Conservation (phyloP, 805 yeast genomes). For the baker's yeast (Saccharomyces cerevisiae) region DNA sequence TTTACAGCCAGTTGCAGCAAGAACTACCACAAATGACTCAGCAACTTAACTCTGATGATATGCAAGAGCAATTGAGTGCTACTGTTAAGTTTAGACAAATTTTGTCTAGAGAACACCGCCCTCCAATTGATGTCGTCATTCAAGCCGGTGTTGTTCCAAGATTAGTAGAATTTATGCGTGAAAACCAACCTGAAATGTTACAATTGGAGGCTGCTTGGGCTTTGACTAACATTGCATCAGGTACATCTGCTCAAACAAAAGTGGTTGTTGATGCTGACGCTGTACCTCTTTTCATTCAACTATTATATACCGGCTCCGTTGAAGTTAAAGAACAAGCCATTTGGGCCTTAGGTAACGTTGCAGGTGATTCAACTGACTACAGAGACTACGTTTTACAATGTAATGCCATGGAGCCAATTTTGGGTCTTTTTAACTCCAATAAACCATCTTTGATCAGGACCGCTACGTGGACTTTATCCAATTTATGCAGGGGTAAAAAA, state of each 20-base stretch:
- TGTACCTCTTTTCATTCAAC: conserved; percentile 79
- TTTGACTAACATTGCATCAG: conserved; percentile 95
- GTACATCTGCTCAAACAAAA: conserved; percentile 79
- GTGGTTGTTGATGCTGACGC: conserved; percentile 91
- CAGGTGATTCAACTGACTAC: conserved; percentile 88
- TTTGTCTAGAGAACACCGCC: conserved; percentile 86
- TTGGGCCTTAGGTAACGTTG: conserved; percentile 98
- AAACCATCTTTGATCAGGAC: conserved; percentile 89
- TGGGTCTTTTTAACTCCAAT: conserved; percentile 67
- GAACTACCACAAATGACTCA: conserved; percentile 84
- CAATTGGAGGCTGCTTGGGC: conserved; percentile 99
- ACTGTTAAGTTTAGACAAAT: conserved; percentile 91
- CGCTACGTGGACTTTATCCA: conserved; percentile 96
- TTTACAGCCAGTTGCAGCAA: conserved; percentile 43
- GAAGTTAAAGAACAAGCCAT: conserved; percentile 98
- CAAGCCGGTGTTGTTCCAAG: conserved; percentile 90
- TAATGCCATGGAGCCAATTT: conserved; percentile 83
- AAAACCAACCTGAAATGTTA: conserved; percentile 70
- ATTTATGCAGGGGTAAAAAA: conserved; percentile 90
- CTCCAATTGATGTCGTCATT: conserved; percentile 91
- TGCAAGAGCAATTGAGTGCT: conserved; percentile 76
- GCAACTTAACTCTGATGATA: conserved; percentile 63
- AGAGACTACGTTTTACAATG: conserved; percentile 83
- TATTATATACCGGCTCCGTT: conserved; percentile 68
- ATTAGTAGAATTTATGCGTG: conserved; percentile 75